These are phyloP conservation scores for Aspergillus funiculosus DNA, from an alignment of 495 filamentous ascomycete genomes.

Conservation along the genomic window DNA sequence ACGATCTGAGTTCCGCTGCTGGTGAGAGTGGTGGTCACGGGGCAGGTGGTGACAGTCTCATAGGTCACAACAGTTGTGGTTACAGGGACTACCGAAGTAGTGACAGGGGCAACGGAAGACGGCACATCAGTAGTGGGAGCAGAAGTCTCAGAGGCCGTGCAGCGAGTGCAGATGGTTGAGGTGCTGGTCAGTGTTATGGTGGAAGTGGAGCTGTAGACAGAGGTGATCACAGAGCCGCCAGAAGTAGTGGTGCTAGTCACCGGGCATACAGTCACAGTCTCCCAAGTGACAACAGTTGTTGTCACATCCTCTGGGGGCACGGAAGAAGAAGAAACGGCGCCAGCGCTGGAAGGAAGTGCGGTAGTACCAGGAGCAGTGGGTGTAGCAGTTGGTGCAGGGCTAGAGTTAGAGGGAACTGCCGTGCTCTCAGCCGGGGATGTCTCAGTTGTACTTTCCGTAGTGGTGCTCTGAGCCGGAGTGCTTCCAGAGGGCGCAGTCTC, in stretches of 20 bases:
- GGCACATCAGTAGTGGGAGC: constrained; percentile 3
- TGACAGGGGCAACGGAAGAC: constrained; percentile 7
- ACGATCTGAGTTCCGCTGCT: constrained; percentile 25
- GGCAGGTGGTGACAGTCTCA: constrained; percentile 20
- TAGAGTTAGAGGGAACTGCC: constrained; percentile 4
- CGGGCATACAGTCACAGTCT: constrained; percentile 26
- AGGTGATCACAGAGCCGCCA: constrained; percentile 25
- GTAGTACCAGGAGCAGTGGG: constrained; percentile 4
- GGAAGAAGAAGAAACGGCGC: constrained; percentile 6
- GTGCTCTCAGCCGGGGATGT: background rate
- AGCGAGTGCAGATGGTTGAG: constrained; percentile 27
- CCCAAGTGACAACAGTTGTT: constrained; percentile 23
- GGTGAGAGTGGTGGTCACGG: constrained; percentile 28
- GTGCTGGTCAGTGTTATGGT: constrained; percentile 26
- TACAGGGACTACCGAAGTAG: constrained; percentile 10
- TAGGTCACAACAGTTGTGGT: constrained; percentile 24
- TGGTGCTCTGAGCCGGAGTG: constrained; percentile 1
- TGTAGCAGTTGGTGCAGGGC: too few relatives aligned
- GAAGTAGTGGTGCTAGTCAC: constrained; percentile 31
- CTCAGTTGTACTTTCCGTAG: background rate
- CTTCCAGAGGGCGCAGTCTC: background rate
- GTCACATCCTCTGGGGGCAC: constrained; percentile 8
- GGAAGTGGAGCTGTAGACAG: constrained; percentile 31
- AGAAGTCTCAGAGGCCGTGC: constrained; percentile 8
- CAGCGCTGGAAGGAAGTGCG: constrained; percentile 2